phyloP scores from a whole-genome alignment of 2,329 filamentous ascomycete species.

The Colletotrichum karsti region DNA sequence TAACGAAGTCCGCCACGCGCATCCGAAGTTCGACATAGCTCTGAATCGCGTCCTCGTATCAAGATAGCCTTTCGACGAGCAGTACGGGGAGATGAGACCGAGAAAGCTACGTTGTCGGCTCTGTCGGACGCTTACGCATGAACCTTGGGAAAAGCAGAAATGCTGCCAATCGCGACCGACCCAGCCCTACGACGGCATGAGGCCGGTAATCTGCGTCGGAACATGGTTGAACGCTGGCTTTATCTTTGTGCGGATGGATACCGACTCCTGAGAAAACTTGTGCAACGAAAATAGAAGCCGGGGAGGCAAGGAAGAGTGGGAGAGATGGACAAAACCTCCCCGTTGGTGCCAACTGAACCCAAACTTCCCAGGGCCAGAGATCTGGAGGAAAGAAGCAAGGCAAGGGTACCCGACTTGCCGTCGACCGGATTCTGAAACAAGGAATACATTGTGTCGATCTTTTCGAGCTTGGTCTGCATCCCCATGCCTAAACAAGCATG shows the following conservation, averaged over 20 bases:
- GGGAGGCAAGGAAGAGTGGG: background rate
- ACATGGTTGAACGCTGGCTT: slow-evolving; percentile 1
- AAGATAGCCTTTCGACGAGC: background rate
- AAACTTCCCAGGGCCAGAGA: background rate
- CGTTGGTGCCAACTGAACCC: background rate
- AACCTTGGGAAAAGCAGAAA: background rate
- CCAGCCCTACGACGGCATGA: slow-evolving; percentile 7
- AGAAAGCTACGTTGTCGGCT: background rate
- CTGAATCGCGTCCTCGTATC: background rate
- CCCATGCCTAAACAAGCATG: background rate
- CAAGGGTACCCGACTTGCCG: background rate
- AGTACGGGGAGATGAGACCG: background rate
- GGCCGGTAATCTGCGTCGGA: slow-evolving; percentile 19
- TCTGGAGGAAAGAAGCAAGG: background rate
- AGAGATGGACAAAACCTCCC: background rate
- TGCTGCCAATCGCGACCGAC: background rate
- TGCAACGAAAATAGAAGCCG: background rate
- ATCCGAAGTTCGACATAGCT: background rate
- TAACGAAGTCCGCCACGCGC: background rate
- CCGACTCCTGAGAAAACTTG: too few species aligned
- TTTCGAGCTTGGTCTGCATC: background rate
- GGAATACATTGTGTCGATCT: slow-evolving; percentile 10
- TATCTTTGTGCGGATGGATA: background rate
- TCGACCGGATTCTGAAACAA: slow-evolving; percentile 24
- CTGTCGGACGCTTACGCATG: too few species aligned